Evolutionary conservation across 2,329 filamentous ascomycete genomes (phyloP).

Genomic region (Rutstroemia sp.): DNA sequence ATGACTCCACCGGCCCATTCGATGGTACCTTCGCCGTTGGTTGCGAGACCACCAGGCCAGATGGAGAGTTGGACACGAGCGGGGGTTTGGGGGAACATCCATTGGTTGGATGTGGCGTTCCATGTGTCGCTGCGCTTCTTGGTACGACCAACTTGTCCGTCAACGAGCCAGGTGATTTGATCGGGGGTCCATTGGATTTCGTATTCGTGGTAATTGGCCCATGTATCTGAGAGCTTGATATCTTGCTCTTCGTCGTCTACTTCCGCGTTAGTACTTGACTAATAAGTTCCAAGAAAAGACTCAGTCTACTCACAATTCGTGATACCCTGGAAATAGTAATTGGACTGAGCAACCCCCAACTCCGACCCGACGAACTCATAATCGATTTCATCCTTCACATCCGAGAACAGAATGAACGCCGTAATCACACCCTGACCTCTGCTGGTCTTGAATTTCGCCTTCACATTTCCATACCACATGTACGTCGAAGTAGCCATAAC

Average conservation of each 20-base stretch:
- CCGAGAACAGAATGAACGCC: slow-evolving; percentile 90
- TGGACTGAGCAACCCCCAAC: slow-evolving; percentile 73
- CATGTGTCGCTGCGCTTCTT: slow-evolving; percentile 73
- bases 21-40: slow-evolving; percentile 77
- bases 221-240: slow-evolving; percentile 63
- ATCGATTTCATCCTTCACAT: slow-evolving; percentile 97
- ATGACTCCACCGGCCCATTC: slow-evolving; percentile 88
- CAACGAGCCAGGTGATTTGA: slow-evolving; percentile 75
- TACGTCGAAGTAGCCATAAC: slow-evolving; percentile 78
- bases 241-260: slow-evolving; percentile 70
- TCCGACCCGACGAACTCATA: slow-evolving; percentile 89
- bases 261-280: slow-evolving; percentile 22
- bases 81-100: slow-evolving; percentile 85
- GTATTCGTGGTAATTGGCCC: slow-evolving; percentile 76
- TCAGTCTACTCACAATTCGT: slow-evolving; percentile 63
- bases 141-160: slow-evolving; percentile 69
- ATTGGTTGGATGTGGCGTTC: slow-evolving; percentile 76
- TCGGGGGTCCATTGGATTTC: slow-evolving; percentile 91
- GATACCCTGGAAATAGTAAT: slow-evolving; percentile 95
- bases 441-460: slow-evolving; percentile 75
- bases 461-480: slow-evolving; percentile 95
- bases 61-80: slow-evolving; percentile 87
- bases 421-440: slow-evolving; percentile 88
- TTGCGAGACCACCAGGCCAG: slow-evolving; percentile 81
- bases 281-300: not conserved